Evolutionary conservation across 2,329 filamentous ascomycete species (phyloP).

Genomic region (Aspergillus japonicus): DNA sequence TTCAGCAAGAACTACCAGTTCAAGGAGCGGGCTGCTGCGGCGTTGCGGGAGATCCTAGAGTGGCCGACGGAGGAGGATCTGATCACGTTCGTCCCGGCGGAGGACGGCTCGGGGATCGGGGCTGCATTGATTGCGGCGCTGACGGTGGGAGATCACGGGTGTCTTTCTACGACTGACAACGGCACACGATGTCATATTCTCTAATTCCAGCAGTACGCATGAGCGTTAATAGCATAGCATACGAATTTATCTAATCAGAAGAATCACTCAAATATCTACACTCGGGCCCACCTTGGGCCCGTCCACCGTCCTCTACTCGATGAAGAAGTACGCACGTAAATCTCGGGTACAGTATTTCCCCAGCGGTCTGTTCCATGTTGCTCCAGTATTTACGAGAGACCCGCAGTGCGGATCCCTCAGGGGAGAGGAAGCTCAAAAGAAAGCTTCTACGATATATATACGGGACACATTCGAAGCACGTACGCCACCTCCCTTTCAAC

Average conservation of each 20-base stretch:
- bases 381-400: no score
- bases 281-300: no score
- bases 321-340: no score
- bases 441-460: no score
- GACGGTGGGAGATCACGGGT: conserved; percentile 29
- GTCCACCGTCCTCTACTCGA: no score
- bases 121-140: conserved; percentile 79
- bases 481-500: no score
- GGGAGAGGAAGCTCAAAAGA: no score
- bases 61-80: conserved; percentile 80
- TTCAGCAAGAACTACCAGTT: conserved; percentile 63
- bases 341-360: no score
- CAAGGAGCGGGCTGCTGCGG: conserved; percentile 1
- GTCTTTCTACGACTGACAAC: not conserved
- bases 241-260: not conserved
- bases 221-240: not conserved
- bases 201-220: not conserved
- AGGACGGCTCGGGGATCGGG: conserved; percentile 88
- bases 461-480: no score
- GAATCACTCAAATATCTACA: not conserved
- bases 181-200: not conserved
- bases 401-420: no score
- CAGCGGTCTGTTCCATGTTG: no score
- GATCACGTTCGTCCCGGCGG: conserved; percentile 76
- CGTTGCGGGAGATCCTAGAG: conserved; percentile 46